These are phyloP conservation scores for Pichia sp. DNA, from an alignment of 1,139 yeast species.

Conservation along the genomic window DNA sequence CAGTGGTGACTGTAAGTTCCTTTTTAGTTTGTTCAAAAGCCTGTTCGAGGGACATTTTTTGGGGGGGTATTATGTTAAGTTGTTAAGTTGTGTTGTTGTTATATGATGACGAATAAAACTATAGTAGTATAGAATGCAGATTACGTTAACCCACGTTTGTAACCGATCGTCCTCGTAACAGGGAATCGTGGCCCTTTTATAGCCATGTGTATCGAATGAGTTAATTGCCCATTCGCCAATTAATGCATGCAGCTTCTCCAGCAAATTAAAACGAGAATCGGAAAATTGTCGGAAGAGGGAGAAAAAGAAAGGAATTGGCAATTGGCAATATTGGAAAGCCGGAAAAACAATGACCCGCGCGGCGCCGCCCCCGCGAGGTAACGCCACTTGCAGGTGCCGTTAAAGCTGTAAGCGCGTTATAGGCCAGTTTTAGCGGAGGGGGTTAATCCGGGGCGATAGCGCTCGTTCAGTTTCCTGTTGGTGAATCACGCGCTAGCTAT, in stretches of 20 bases:
- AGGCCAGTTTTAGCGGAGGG: too few species aligned
- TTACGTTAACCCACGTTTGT: not conserved
- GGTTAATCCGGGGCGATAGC: too few species aligned
- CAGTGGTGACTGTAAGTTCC: slow-evolving; percentile 57
- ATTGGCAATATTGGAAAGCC: slow-evolving; percentile 40
- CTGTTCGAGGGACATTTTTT: slow-evolving; percentile 8
- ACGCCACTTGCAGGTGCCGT: too few species aligned
- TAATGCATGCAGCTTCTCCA: slow-evolving; percentile 63
- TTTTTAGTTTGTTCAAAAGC: slow-evolving; percentile 43
- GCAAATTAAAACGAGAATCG: slow-evolving; percentile 36
- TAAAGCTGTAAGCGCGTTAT: too few species aligned
- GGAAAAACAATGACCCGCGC: slow-evolving; percentile 28
- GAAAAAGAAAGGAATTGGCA: slow-evolving; percentile 21
- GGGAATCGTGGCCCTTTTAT: too few species aligned
- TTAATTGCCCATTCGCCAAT: too few species aligned
- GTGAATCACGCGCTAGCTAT: too few species aligned
- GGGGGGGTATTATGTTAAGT: not conserved
- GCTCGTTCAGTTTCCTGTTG: too few species aligned
- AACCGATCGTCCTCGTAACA: slow-evolving; percentile 30
- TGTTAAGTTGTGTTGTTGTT: not conserved
- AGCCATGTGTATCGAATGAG: too few species aligned
- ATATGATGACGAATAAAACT: not conserved
- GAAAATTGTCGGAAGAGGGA: not conserved
- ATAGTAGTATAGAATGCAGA: not conserved
- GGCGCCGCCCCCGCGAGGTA: too few species aligned